These are phyloP conservation scores for Citrullus colocynthis DNA, from an alignment of 306 rosid genomes.

Conservation along the genomic window DNA sequence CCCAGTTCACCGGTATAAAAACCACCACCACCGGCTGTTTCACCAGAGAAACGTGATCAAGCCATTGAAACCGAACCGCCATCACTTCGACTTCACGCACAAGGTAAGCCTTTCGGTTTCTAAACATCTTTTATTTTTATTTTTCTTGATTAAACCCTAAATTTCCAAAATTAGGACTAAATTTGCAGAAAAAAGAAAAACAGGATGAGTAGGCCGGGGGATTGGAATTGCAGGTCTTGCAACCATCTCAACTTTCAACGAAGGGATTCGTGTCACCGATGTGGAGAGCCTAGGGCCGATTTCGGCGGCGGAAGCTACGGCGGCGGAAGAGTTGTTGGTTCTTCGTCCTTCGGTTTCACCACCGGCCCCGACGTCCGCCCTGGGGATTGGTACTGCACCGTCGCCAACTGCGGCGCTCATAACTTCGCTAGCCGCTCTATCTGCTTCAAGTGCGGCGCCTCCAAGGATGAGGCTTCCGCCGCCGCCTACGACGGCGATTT, in stretches of 20 bases:
- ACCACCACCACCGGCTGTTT: constrained; percentile 16
- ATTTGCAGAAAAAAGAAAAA: not conserved
- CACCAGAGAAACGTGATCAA: constrained; percentile 15
- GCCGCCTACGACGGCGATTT: constrained; percentile 32
- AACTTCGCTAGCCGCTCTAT: constrained; percentile 87
- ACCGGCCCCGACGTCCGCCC: constrained; percentile 87
- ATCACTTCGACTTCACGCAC: not conserved
- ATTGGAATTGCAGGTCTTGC: constrained; percentile 93
- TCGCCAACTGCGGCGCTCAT: constrained; percentile 75
- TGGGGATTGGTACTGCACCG: constrained; percentile 79
- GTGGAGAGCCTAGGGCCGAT: constrained; percentile 40
- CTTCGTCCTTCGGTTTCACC: constrained; percentile 43
- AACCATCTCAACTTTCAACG: constrained; percentile 75
- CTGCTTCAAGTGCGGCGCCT: constrained; percentile 84
- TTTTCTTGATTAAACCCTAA: not conserved
- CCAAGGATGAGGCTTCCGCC: constrained; percentile 49
- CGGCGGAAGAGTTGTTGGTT: constrained; percentile 27
- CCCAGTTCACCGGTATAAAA: constrained; percentile 47
- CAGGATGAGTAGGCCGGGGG: constrained; percentile 80
- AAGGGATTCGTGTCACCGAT: constrained; percentile 75
- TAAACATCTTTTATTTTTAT: no score
- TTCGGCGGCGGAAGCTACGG: constrained; percentile 25
- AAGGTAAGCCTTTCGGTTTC: constrained; percentile 8
- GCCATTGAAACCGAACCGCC: not conserved
- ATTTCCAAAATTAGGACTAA: not conserved